Conservation (phyloP, 805 yeast species). For the Zygotorulaspora florentina region DNA sequence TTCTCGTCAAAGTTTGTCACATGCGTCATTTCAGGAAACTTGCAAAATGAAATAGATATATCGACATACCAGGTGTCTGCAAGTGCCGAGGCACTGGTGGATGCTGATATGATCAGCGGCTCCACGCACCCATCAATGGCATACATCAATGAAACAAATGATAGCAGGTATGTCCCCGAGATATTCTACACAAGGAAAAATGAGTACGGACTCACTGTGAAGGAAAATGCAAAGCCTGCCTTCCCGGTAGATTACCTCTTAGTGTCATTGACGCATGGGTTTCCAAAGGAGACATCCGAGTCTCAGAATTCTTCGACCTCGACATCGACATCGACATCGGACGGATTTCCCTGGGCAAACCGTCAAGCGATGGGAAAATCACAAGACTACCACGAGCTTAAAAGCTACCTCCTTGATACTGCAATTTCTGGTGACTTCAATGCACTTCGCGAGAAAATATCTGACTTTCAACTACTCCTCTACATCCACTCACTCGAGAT, state of each 20-base stretch:
- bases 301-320: constrained; percentile 37
- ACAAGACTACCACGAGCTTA: constrained; percentile 59
- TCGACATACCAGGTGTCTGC: constrained; percentile 85
- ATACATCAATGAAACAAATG: constrained; percentile 69
- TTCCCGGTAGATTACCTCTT: constrained; percentile 88
- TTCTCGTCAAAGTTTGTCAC: constrained; percentile 91
- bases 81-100: constrained; percentile 80
- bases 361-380: constrained; percentile 69
- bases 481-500: constrained; percentile 57
- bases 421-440: constrained; percentile 31
- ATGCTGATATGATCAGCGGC: constrained; percentile 80
- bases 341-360: constrained; percentile 70
- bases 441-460: constrained; percentile 37
- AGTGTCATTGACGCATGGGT: constrained; percentile 88
- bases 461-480: constrained; percentile 75
- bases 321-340: constrained; percentile 31
- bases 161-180: constrained; percentile 87
- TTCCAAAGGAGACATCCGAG: constrained; percentile 51
- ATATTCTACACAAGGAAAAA: constrained; percentile 78
- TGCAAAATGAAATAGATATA: constrained; percentile 83
- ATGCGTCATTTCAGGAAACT: constrained; percentile 89
- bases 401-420: constrained; percentile 41
- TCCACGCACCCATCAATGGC: constrained; percentile 89
- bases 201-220: constrained; percentile 86
- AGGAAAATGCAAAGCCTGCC: constrained; percentile 82